These are phyloP conservation scores for Gypsophila paniculata DNA, from an alignment of 179 eudicot genomes.

Conservation along the genomic window DNA sequence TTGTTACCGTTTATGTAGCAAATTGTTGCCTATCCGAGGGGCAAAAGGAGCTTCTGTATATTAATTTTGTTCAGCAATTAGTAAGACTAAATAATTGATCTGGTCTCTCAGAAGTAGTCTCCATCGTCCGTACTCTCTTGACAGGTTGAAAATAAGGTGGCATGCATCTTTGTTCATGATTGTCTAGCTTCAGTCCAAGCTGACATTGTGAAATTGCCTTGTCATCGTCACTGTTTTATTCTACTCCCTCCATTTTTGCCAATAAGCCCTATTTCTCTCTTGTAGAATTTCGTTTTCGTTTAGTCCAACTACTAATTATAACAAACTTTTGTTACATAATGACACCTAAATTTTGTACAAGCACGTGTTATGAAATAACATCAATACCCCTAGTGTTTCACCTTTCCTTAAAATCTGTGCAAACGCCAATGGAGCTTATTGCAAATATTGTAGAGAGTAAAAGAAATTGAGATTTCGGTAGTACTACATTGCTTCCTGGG, in stretches of 20 bases:
- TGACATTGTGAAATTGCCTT: background rate
- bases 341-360: no score
- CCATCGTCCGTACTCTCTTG: slow-evolving; percentile 1
- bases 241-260: background rate
- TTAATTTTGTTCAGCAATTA: background rate
- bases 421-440: no score
- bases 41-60: background rate
- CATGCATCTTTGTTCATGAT: slow-evolving; percentile 2
- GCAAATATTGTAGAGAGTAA: no score
- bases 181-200: background rate
- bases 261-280: no score
- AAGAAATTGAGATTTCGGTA: background rate
- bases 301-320: no score
- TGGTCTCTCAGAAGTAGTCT: slow-evolving; percentile 2
- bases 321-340: no score
- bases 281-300: no score
- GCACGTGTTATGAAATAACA: no score
- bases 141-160: background rate
- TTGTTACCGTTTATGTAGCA: background rate
- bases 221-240: background rate
- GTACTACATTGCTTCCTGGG: background rate
- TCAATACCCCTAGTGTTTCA: no score
- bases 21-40: background rate
- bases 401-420: no score
- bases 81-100: background rate